Conservation (phyloP, 1,284 basidiomycete genomes). For the Phellopilus nigrolimitatus region DNA sequence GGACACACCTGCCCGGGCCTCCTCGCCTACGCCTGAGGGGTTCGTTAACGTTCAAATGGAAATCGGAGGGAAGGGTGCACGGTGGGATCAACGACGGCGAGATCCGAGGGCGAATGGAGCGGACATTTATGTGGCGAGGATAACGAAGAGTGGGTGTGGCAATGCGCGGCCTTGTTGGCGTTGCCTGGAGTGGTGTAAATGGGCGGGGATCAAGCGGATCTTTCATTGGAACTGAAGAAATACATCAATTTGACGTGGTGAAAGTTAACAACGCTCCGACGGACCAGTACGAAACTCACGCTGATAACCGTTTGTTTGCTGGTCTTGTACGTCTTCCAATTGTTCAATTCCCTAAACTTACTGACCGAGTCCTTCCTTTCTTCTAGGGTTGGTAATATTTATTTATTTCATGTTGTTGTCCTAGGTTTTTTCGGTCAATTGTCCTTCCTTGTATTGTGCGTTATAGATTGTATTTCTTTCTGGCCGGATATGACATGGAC, state of each 20-base stretch:
- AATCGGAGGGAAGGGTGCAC: slow-evolving; percentile 24
- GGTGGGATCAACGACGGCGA: slow-evolving; percentile 36
- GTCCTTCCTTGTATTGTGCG: slow-evolving; percentile 4
- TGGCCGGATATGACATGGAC: background rate
- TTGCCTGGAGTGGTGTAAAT: slow-evolving; percentile 51
- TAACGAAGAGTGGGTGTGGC: slow-evolving; percentile 45
- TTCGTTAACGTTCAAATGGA: slow-evolving; percentile 1
- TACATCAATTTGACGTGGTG: slow-evolving; percentile 44
- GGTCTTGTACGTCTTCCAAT: slow-evolving; percentile 33
- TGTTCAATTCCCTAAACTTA: background rate
- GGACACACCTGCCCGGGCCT: slow-evolving; percentile 12
- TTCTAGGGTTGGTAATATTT: slow-evolving; percentile 18
- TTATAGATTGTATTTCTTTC: background rate
- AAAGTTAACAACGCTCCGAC: slow-evolving; percentile 43
- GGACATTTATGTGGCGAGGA: slow-evolving; percentile 51
- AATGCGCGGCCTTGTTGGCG: slow-evolving; percentile 49
- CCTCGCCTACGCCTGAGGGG: slow-evolving; percentile 17
- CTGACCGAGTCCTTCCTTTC: background rate
- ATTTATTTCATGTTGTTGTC: slow-evolving; percentile 15
- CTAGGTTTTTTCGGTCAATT: slow-evolving; percentile 2
- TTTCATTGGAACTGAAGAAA: slow-evolving; percentile 48
- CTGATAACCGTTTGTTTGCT: slow-evolving; percentile 41
- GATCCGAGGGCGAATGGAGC: slow-evolving; percentile 46
- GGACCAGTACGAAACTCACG: slow-evolving; percentile 43
- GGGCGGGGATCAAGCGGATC: slow-evolving; percentile 54